Percentiles rank a stretch among this genome's conserved stretches.
phyloP scores from a whole-genome alignment of 345 rosid species.

The Citrus cavaleriei region DNA sequence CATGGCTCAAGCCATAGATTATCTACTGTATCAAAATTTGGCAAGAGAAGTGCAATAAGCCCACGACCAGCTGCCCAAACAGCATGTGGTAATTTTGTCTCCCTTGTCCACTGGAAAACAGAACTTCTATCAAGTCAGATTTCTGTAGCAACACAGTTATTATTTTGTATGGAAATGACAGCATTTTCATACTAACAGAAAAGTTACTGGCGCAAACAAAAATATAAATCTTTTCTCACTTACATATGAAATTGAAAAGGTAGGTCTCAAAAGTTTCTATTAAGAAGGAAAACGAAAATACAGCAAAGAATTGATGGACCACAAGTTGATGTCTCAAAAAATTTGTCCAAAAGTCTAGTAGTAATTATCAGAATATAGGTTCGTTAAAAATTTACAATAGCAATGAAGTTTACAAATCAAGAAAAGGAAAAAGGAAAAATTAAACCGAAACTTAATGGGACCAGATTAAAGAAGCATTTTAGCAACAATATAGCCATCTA shows the following conservation, averaged over 20 bases:
- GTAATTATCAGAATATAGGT: neutral
- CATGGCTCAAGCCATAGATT: constrained; percentile 89
- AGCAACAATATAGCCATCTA: constrained; percentile 4
- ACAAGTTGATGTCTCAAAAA: neutral
- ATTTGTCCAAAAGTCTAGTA: neutral
- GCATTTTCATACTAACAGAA: neutral
- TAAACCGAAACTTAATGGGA: neutral
- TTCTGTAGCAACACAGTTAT: constrained; percentile 4
- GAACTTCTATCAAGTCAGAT: constrained; percentile 12
- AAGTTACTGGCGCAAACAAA: neutral
- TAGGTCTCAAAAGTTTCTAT: neutral
- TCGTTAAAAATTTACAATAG: neutral
- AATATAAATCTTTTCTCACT: neutral
- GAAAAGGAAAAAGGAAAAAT: neutral
- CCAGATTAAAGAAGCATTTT: neutral
- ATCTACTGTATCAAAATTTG: constrained; percentile 81
- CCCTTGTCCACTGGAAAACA: constrained; percentile 72
- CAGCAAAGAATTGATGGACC: neutral
- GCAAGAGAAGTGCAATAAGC: constrained; percentile 70
- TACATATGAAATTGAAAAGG: neutral
- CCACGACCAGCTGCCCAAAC: constrained; percentile 98
- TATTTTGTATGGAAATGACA: neutral
- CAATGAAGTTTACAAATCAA: neutral
- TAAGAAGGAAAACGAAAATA: neutral
- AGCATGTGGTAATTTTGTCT: constrained; percentile 85